These are phyloP conservation scores for Talaromyces piceae DNA, from an alignment of 2,329 filamentous ascomycete species.

Conservation along the genomic window DNA sequence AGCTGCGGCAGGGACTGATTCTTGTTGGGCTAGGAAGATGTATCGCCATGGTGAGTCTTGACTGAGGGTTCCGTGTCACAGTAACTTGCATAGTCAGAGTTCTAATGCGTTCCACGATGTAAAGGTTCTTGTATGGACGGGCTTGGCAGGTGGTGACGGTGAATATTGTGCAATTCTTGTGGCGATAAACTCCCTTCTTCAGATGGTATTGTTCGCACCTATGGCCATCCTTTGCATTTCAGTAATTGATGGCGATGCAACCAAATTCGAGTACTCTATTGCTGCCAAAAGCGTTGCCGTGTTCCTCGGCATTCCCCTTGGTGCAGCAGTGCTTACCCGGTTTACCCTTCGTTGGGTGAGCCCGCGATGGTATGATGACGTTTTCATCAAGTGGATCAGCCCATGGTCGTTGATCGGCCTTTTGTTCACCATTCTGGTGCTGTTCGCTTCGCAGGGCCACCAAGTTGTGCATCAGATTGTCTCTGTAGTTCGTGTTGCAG, in stretches of 20 bases:
- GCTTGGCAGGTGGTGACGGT: slow-evolving; percentile 64
- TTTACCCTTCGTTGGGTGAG: slow-evolving; percentile 52
- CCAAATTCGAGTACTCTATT: slow-evolving; percentile 51
- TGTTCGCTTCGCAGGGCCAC: slow-evolving; percentile 74
- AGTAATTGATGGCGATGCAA: slow-evolving; percentile 51
- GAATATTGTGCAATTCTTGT: slow-evolving; percentile 81
- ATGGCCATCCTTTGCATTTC: slow-evolving; percentile 62
- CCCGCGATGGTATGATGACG: slow-evolving; percentile 55
- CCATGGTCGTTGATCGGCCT: slow-evolving; percentile 76
- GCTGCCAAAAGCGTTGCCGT: slow-evolving; percentile 76
- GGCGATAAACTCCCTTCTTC: slow-evolving; percentile 65
- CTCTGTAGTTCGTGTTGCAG: slow-evolving; percentile 70
- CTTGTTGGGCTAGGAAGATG: slow-evolving; percentile 78
- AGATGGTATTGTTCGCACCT: slow-evolving; percentile 66
- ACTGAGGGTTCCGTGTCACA: not conserved
- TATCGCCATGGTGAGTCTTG: slow-evolving; percentile 67
- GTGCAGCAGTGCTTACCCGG: slow-evolving; percentile 69
- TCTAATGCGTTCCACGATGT: not conserved
- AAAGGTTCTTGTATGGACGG: slow-evolving; percentile 66
- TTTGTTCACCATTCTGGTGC: slow-evolving; percentile 76
- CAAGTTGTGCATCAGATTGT: slow-evolving; percentile 77
- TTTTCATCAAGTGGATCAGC: slow-evolving; percentile 62
- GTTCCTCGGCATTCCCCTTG: slow-evolving; percentile 78
- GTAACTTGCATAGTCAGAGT: not conserved
- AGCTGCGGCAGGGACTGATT: slow-evolving; percentile 58